Evolutionary conservation across 306 rosid genomes (phyloP), one percentile per base, ranked within the genome.

Genomic region (Canavalia ensiformis): DNA sequence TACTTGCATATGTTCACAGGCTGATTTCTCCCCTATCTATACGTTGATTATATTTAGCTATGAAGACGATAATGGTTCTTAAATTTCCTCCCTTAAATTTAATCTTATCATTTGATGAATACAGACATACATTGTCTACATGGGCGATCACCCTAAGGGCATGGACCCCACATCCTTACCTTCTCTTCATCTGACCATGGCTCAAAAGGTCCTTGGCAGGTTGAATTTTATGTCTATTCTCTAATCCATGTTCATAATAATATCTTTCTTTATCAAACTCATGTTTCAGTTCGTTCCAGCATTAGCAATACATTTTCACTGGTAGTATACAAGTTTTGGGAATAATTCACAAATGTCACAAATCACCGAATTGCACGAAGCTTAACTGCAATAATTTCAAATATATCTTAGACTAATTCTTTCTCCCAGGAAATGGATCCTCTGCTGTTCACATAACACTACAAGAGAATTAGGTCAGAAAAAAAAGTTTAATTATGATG

Each of bases 111-210:
- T 72, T 45, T 72, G 76, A 1, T 46, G 44, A 60, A 44, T 63
- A 9, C 79, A 85, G 88, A 72, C 60, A 1, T 88, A 85, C 55
- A 79, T 88, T 66, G 85, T 84, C 10, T 88, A 88, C 71, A 57
- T 87, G 87, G 90, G 90, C 2, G 66, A 66, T 37, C 86, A 79
- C 59, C 88, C 79, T 9, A 74, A 70, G 76, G 83, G 71, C 70
- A 7, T 64, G 50, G 68, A 52, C 51, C 42, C 81, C 1, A n/a
- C 75, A 18, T 42, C 81, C 42, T 52, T 54, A 9, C 79, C 73
- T 60, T 80, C 79, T 50, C 83, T 70, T 79, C 90, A 88, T 65
- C 52, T n/a, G 5, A 47, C 25, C 60, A 82, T 88, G 75, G 79
- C 83, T 62, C 80, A 85, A 79, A 71, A 76, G 45, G 69, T 59